Base-by-base conservation (phyloP, 2,329 filamentous ascomycete genomes). In the Fusarium abutilonis region DNA sequence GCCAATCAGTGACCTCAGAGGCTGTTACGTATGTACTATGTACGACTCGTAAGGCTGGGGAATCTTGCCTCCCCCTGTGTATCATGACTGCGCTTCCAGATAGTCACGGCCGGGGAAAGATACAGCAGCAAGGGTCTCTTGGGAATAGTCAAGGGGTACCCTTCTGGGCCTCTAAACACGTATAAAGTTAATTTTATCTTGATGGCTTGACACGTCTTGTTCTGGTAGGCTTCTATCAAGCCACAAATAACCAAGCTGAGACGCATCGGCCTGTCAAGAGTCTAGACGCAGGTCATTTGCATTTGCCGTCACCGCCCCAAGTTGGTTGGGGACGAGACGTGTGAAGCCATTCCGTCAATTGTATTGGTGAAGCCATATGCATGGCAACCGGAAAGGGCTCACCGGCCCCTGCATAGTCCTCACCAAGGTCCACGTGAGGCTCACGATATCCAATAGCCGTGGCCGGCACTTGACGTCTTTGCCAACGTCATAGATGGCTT, bases 21-120 rank as follows among this genome's bases (percentile, higher is more conserved):
- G 9, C 17, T 31, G 31, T 21, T 26, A 56, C 28, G 34, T 23
- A 14, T n/a, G n/a, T n/a, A n/a, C n/a, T n/a, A n/a, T n/a, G n/a
- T n/a, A n/a, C 28, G 31, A 59, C 40, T 23, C 17, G 14, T 60
- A 60, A 60, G 56, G 56, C 56, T 48, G 55, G 55, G 36, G n/a
- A 19, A 42, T 17, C 29, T 39, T 34, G 38, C 28, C 35, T 14
- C 11, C 6, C 44, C 34, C 23, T 42, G 46, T 39, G 6, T 29
- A 52, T 36, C 46, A 28, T 54, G 14, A 36, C 51, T 17, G 3
- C 21, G 23, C 11, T 31, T 23, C 9, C 13, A 36, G 34, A 29
- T 15, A 51, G 28, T 21, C 28, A 51, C 35, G 41, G 36, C 38
- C 38, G 32, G 32, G 46, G 61, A 35, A 60, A 42, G 23, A 17